These are phyloP conservation scores for Delitschia confertaspora DNA, from an alignment of 495 filamentous ascomycete genomes.

Conservation along the genomic window DNA sequence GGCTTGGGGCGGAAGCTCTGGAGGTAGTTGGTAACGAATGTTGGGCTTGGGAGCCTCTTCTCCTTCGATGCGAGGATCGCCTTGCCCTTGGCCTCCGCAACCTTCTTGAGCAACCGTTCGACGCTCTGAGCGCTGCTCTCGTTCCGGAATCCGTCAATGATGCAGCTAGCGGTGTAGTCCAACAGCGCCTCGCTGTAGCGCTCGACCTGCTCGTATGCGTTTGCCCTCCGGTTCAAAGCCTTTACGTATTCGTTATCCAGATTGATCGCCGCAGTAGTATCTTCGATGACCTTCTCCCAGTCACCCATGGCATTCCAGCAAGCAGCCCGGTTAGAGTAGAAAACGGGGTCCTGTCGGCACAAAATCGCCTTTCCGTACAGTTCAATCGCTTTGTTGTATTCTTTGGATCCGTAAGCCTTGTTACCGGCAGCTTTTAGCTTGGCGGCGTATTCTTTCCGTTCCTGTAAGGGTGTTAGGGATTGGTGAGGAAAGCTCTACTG, in stretches of 20 bases:
- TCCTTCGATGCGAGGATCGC: constrained; percentile 69
- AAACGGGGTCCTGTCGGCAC: constrained; percentile 95
- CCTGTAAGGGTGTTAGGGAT: constrained; percentile 37
- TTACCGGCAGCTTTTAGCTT: constrained; percentile 94
- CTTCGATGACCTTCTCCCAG: constrained; percentile 95
- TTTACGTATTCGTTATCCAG: constrained; percentile 96
- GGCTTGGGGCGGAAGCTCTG: constrained; percentile 85
- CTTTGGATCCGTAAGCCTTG: constrained; percentile 87
- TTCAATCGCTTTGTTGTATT: constrained; percentile 83
- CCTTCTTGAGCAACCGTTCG: constrained; percentile 91
- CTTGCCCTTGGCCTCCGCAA: constrained; percentile 86
- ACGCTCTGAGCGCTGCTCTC: constrained; percentile 79
- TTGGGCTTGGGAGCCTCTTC: constrained; percentile 82
- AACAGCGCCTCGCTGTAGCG: constrained; percentile 90
- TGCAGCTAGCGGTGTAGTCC: constrained; percentile 97
- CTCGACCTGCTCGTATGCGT: constrained; percentile 86
- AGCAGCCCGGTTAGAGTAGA: constrained; percentile 95
- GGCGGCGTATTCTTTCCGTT: constrained; percentile 72
- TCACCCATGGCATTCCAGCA: constrained; percentile 87
- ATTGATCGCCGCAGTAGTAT: constrained; percentile 86
- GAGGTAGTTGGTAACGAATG: constrained; percentile 96
- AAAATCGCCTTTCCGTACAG: constrained; percentile 92
- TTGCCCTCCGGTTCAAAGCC: constrained; percentile 89
- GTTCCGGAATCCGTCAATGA: constrained; percentile 93
- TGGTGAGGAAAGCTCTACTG: constrained; percentile 12